Percentiles rank a stretch among this genome's conserved stretches.
These are phyloP conservation scores for Corniculantispora saksenae DNA, from an alignment of 2,329 filamentous ascomycete genomes.

Conservation along the genomic window DNA sequence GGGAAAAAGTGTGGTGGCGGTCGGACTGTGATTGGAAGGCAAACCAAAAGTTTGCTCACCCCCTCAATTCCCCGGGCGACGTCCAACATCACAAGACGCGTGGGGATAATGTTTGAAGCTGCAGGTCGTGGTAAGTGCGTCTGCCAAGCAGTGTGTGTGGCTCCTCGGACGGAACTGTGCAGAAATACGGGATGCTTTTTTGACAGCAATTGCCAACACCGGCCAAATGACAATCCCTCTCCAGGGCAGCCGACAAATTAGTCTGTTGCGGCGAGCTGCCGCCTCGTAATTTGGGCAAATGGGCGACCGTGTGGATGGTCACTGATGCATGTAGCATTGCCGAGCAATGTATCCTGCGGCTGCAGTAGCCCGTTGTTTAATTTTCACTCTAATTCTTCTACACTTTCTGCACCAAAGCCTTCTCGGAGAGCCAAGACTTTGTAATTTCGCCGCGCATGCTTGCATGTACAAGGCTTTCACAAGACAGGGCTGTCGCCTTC, in stretches of 20 bases:
- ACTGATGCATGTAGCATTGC: not conserved
- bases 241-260: not conserved
- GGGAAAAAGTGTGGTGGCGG: not conserved
- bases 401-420: not conserved
- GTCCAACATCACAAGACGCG: not conserved
- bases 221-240: not conserved
- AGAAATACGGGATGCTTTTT: not conserved
- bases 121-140: not conserved
- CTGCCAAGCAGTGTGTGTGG: slow-evolving; percentile 8
- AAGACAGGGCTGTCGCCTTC: not conserved
- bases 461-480: not conserved
- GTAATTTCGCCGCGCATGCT: not conserved
- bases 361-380: not conserved
- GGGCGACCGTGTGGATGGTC: not conserved
- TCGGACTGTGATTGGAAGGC: not conserved
- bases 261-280: not conserved
- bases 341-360: not conserved
- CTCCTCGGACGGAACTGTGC: not conserved
- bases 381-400: not conserved
- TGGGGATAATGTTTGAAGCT: not conserved
- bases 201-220: not conserved
- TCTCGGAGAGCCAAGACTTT: not conserved
- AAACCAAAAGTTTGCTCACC: not conserved
- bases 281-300: not conserved
- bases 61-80: too few relatives aligned